Conservation (phyloP, 148 eudicot species). For the Diospyros lotus region DNA sequence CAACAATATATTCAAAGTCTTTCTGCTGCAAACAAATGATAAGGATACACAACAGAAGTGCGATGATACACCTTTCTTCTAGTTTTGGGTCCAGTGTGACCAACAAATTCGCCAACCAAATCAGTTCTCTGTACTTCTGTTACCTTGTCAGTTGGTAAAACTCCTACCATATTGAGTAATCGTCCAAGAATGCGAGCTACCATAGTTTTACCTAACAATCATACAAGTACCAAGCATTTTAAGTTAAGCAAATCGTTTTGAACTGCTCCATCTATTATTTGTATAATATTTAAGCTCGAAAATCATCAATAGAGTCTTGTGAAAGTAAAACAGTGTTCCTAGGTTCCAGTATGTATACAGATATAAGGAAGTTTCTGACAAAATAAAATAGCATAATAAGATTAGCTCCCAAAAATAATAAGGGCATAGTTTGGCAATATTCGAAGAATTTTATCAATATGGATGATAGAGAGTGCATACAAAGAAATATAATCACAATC, state of each 20-base stretch:
- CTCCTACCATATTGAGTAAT: constrained; percentile 88
- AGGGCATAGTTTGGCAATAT: too few relatives aligned
- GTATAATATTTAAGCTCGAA: too few relatives aligned
- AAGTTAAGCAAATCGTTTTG: too few relatives aligned
- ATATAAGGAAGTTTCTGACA: neutral
- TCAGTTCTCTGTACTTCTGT: constrained; percentile 99
- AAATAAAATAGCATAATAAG: neutral
- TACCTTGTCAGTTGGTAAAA: constrained; percentile 87
- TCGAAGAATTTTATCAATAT: neutral
- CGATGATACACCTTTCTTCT: constrained; percentile 68
- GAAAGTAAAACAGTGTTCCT: neutral
- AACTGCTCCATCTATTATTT: too few relatives aligned
- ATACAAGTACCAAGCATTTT: too few relatives aligned
- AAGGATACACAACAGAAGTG: neutral
- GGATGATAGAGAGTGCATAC: neutral
- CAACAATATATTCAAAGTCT: neutral
- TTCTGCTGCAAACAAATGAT: neutral
- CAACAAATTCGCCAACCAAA: constrained; percentile 97
- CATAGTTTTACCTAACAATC: constrained; percentile 82
- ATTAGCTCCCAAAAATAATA: neutral
- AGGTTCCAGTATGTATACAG: neutral
- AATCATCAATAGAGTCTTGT: neutral
- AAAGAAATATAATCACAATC: neutral
- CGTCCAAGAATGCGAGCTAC: constrained; percentile 99
- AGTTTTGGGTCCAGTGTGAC: constrained; percentile 98